Evolutionary conservation across 768 basidiomycete species (phyloP), one percentile per base, ranked within the genome.

Genomic region (Hygrophorus russula): DNA sequence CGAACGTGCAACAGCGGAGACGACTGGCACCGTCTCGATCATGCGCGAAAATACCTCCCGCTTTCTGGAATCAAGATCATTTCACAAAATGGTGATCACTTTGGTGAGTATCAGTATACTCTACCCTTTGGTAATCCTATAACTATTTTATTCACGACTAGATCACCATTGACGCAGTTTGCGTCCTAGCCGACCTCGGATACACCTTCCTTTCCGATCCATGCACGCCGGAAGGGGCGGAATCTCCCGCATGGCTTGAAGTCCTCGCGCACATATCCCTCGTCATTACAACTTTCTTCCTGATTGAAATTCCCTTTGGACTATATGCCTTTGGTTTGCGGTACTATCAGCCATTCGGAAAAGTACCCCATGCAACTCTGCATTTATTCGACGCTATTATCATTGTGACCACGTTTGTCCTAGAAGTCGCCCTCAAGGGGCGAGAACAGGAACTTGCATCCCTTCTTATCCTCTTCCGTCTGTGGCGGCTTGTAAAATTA

Each of bases 401-500:
- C 47, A 79, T 90, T 53, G 13, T 86, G 46, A 70, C 72, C 5
- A 89, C 86, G 0, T 86, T 89, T 56, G 60, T 78, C 5, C 68
- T 89, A 27, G 88, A 90, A 57, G 67, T 81, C 5, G 68, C 72
- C 7, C 64, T 90, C 11, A 71, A 69, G 52, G 86, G 87, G 2
- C 69, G 63, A 41, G 81, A 83, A 54, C 64, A 76, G 46, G 83
- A 90, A 53, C 68, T 89, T 15, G 81, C 78, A 1, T 73, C 70
- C 5, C 61, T 90, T 18, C 71, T 90, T 28, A 69, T 90, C 33
- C 62, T 82, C 14, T 63, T 90, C 20, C 86, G 87, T 59, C 58
- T 90, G 11, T 88, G 88, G 87, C 70, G 87, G 18, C 64, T 90
- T 27, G 73, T 89, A 18, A 86, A 88, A 55, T 66, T 90, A 10